Evolutionary conservation across 345 rosid genomes (phyloP), one percentile per base, ranked within the genome.

Genomic region (Gossypium australe): DNA sequence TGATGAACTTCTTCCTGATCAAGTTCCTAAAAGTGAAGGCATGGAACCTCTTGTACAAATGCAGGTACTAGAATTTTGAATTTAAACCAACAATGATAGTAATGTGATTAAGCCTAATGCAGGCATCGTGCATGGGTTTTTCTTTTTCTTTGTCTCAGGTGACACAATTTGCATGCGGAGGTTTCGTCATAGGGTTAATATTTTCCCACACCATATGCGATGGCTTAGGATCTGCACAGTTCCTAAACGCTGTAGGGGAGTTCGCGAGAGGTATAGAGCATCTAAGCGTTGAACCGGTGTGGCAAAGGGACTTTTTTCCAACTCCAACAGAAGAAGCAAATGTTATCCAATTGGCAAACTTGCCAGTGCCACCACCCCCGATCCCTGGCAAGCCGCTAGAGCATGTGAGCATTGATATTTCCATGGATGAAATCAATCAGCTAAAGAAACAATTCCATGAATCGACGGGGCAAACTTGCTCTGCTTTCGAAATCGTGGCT

Each of bases 201-300:
- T 88, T 85, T 77, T 81, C 87, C 76, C 94, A 89, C 78, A 73
- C 80, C 20, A 72, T 92, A 14, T 87, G 90, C 3, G 94, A 92
- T 72, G 94, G 92, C 13, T 86, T 89, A 0, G 92, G 94, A 67
- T 92, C 92, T n/a, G 90, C 93, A 29, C 93, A 82, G 45, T 92
- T 92, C 60, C 74, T 92, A 8, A 82, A 81, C n/a, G 94, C 90
- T 3, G 80, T 88, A 4, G 92, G 92, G 1, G 89, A 89, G 75
- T 29, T 83, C 4, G 94, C 90, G 1, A 64, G 89, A 75, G 89
- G 89, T 11, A 43, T 73, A 16, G 65, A 77, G 10, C 48, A 34
- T 70, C 84, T 75, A 3, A 59, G 75, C 78, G 73, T 77, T 22
- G 38, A 81, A 48, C 91, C 92, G 4, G 80, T 85, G 29, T 91